Percentiles rank a stretch among this genome's conserved stretches.
These are phyloP conservation scores for Allium sativum DNA, from an alignment of 106 monocot species.

Conservation along the genomic window DNA sequence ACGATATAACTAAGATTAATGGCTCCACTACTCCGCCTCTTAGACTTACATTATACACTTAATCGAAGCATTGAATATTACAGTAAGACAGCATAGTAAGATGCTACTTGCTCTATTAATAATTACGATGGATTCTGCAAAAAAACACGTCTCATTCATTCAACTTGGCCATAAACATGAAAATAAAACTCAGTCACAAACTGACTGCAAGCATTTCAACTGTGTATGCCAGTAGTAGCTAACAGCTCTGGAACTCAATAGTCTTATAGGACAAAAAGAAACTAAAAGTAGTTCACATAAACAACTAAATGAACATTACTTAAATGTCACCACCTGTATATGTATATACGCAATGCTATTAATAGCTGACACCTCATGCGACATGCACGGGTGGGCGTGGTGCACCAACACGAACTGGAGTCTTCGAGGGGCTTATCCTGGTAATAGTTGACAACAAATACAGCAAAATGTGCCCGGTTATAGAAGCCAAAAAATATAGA, in stretches of 20 bases:
- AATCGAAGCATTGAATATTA: too few relatives aligned
- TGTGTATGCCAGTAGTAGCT: neutral
- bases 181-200: constrained; percentile 1
- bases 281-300: neutral
- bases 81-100: too few relatives aligned
- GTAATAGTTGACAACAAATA: neutral
- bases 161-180: neutral
- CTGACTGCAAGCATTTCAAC: neutral
- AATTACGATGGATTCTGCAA: too few relatives aligned
- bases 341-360: constrained; percentile 11
- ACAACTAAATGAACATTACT: neutral
- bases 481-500: too few relatives aligned
- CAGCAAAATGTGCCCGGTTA: too few relatives aligned
- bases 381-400: constrained; percentile 14
- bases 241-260: neutral
- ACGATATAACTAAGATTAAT: too few relatives aligned
- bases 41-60: too few relatives aligned
- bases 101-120: too few relatives aligned
- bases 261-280: neutral
- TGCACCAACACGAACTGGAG: constrained; percentile 30
- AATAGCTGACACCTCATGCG: neutral
- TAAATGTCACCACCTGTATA: constrained; percentile 3
- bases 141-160: too few relatives aligned
- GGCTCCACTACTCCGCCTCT: too few relatives aligned
- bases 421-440: constrained; percentile 44